Evolutionary conservation across 2,329 filamentous ascomycete genomes (phyloP), one percentile per base, ranked within the genome.

Genomic region (Diplodia scrobiculata): DNA sequence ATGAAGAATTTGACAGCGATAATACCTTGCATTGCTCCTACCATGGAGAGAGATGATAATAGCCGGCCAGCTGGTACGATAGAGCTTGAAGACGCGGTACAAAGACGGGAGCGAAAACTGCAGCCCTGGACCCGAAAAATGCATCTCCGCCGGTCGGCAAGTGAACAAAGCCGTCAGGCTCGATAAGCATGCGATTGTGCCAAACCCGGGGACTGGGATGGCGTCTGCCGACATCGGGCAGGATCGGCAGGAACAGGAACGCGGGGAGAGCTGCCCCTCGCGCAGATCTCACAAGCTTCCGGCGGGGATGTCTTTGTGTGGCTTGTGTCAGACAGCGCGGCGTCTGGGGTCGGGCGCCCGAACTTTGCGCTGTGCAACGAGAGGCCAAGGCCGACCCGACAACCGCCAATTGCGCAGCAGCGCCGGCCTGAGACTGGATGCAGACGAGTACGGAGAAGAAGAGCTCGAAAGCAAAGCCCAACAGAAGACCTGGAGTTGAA

Each of bases 171-270:
- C 17, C 41, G 41, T 45, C n/a, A 19, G 41, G 41, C 4, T 6
- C 41, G 41, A 45, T 45, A 45, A 45, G 41, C 17, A n/a, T 53
- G 50, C 27, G 50, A 53, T 27, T 32, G 50, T 45, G 41, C 17
- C 34, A 36, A 11, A 36, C 17, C 11, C 11, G 13, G n/a, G 13
- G 53, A 10, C 14, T 19, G 38, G 14, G 38, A 32, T 45, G 55
- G 14, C 17, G 11, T 50, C 27, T 6, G 45, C 58, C 58, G 41
- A 62, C 58, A 51, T 62, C 41, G 58, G 58, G 21, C n/a, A 21
- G 21, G 58, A 62, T 62, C 58, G 54, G 34, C 34, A 36, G 34
- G 34, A 36, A 59, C 58, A 62, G 58, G 58, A 14, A 62, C 58
- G 34, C 27, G 27, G 27, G 36, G 34, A 25, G 54, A 38, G 11